These are phyloP conservation scores for Pueraria montana DNA, from an alignment of 306 rosid genomes.

Conservation along the genomic window DNA sequence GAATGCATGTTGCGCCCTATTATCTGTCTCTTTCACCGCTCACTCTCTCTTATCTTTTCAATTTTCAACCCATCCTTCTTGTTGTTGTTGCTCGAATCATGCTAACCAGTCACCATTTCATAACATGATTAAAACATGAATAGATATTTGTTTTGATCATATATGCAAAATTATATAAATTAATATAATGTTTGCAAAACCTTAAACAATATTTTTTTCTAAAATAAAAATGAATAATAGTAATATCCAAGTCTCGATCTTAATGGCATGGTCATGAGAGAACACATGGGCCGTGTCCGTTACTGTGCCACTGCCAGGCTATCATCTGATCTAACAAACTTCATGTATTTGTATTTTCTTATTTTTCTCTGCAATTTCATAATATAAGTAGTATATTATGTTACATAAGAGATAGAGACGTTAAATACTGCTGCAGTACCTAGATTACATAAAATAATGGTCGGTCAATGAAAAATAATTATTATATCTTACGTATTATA, in stretches of 20 bases:
- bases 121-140: too few species aligned
- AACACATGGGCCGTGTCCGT: constrained; percentile 32
- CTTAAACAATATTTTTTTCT: too few species aligned
- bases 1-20: constrained; percentile 4
- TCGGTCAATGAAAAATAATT: not conserved
- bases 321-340: not conserved
- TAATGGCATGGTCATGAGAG: constrained; percentile 4
- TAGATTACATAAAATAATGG: not conserved
- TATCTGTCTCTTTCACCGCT: constrained; percentile 29
- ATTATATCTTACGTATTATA: not conserved
- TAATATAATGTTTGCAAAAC: too few species aligned
- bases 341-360: not conserved
- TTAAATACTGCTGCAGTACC: too few species aligned
- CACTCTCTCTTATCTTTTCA: not conserved
- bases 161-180: too few species aligned
- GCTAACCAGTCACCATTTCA: too few species aligned
- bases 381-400: not conserved
- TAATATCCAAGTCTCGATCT: not conserved
- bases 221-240: too few species aligned
- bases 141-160: too few species aligned
- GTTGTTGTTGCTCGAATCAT: too few species aligned
- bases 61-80: too few species aligned
- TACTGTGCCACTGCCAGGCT: constrained; percentile 1
- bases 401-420: not conserved
- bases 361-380: not conserved